Evolutionary conservation across 2,329 filamentous ascomycete species (phyloP).

Genomic region (Hirsutella rhossiliensis): DNA sequence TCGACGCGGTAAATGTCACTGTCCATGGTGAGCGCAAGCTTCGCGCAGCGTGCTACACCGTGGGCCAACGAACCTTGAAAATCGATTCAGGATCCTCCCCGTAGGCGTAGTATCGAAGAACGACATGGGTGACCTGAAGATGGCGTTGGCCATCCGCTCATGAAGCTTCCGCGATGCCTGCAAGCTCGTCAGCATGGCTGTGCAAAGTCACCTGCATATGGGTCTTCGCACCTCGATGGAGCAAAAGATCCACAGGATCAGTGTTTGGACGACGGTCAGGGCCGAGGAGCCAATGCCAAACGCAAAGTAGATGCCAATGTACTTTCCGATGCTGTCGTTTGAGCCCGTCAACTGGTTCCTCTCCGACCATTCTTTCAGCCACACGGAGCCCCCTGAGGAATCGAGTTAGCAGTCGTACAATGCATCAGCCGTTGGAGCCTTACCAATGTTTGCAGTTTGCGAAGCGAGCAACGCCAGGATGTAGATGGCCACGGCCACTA

Average conservation of each 20-base stretch:
- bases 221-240: slow-evolving; percentile 71
- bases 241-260: slow-evolving; percentile 98
- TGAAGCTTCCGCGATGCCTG: slow-evolving; percentile 90
- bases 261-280: slow-evolving; percentile 79
- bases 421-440: slow-evolving; percentile 10
- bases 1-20: slow-evolving; percentile 74
- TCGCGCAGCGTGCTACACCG: not conserved
- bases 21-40: slow-evolving; percentile 13
- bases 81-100: slow-evolving; percentile 91
- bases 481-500: slow-evolving; percentile 74
- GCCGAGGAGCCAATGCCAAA: slow-evolving; percentile 80
- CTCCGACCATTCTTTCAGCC: slow-evolving; percentile 91
- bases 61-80: slow-evolving; percentile 58
- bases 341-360: slow-evolving; percentile 52
- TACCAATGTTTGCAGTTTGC: slow-evolving; percentile 72
- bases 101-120: slow-evolving; percentile 97
- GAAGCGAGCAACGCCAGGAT: slow-evolving; percentile 63
- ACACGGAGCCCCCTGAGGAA: slow-evolving; percentile 61
- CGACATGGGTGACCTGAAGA: slow-evolving; percentile 95
- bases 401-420: slow-evolving; percentile 1
- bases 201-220: not conserved
- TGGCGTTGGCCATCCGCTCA: slow-evolving; percentile 92
- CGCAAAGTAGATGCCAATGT: slow-evolving; percentile 89
- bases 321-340: slow-evolving; percentile 75
- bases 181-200: slow-evolving; percentile 4